These are phyloP conservation scores for Rhinocladiella similis DNA, from an alignment of 2,329 filamentous ascomycete genomes.

Conservation along the genomic window DNA sequence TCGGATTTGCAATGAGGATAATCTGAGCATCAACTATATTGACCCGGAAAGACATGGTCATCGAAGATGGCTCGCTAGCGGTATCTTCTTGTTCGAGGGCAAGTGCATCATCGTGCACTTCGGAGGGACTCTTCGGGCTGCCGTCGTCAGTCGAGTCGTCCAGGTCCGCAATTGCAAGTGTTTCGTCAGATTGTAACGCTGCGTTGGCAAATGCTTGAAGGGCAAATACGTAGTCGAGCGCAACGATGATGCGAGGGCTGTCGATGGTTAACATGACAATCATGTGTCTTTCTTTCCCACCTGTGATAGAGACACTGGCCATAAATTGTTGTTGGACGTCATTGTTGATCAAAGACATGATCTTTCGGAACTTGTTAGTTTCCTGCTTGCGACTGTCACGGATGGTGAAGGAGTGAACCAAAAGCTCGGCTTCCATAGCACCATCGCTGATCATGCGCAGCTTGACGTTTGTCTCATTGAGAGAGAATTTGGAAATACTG, in stretches of 20 bases:
- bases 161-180: constrained; percentile 51
- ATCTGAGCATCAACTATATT: constrained; percentile 96
- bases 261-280: constrained; percentile 93
- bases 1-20: constrained; percentile 92
- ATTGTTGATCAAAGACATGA: constrained; percentile 96
- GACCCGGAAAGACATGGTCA: constrained; percentile 82
- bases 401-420: constrained; percentile 93
- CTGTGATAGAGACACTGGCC: constrained; percentile 92
- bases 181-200: constrained; percentile 58
- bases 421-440: constrained; percentile 86
- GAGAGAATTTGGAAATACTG: constrained; percentile 88
- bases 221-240: constrained; percentile 91
- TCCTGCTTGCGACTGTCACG: constrained; percentile 85
- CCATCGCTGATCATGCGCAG: constrained; percentile 89
- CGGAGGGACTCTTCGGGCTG: constrained; percentile 30
- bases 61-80: constrained; percentile 39
- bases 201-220: constrained; percentile 79
- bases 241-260: constrained; percentile 91
- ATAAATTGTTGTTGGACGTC: constrained; percentile 94
- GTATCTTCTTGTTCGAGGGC: constrained; percentile 39
- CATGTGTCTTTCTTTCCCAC: constrained; percentile 74
- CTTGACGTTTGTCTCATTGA: constrained; percentile 91
- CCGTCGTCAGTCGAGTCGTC: constrained; percentile 45
- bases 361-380: constrained; percentile 93
- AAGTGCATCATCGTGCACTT: constrained; percentile 41